phyloP scores from a whole-genome alignment of 495 filamentous ascomycete genomes.

The Aspergillus incahuasiensis region DNA sequence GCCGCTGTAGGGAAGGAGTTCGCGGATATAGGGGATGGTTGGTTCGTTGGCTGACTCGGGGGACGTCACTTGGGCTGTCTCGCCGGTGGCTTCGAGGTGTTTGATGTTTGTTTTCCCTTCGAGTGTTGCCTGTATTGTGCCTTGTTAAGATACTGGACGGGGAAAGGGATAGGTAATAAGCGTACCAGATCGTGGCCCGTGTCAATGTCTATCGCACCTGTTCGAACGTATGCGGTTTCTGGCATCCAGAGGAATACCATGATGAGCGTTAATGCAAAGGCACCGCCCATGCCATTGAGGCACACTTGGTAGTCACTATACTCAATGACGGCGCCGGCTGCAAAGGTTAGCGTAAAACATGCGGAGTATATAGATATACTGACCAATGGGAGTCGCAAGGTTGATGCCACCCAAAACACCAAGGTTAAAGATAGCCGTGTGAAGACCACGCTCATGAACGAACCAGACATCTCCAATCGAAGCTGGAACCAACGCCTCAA shows the following conservation, averaged over 20 bases:
- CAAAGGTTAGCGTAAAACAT: background rate
- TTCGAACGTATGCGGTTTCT: slow-evolving; percentile 34
- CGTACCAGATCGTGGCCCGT: slow-evolving; percentile 25
- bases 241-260: slow-evolving; percentile 44
- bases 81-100: slow-evolving; percentile 21
- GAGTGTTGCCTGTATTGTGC: slow-evolving; percentile 7
- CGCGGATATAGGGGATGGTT: slow-evolving; percentile 22
- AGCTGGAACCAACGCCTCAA: slow-evolving; percentile 29
- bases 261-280: slow-evolving; percentile 31
- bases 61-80: background rate
- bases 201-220: slow-evolving; percentile 33
- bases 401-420: slow-evolving; percentile 49
- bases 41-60: slow-evolving; percentile 2
- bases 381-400: slow-evolving; percentile 38
- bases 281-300: slow-evolving; percentile 38
- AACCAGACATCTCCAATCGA: slow-evolving; percentile 39
- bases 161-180: background rate
- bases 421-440: slow-evolving; percentile 62
- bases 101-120: slow-evolving; percentile 22
- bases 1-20: slow-evolving; percentile 35
- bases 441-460: slow-evolving; percentile 61
- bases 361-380: background rate
- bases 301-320: slow-evolving; percentile 29
- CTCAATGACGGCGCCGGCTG: slow-evolving; percentile 29
- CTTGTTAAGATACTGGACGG: background rate